Base-by-base conservation (phyloP, 192 early-diverging fungal species). In the Coemansia sp. region DNA sequence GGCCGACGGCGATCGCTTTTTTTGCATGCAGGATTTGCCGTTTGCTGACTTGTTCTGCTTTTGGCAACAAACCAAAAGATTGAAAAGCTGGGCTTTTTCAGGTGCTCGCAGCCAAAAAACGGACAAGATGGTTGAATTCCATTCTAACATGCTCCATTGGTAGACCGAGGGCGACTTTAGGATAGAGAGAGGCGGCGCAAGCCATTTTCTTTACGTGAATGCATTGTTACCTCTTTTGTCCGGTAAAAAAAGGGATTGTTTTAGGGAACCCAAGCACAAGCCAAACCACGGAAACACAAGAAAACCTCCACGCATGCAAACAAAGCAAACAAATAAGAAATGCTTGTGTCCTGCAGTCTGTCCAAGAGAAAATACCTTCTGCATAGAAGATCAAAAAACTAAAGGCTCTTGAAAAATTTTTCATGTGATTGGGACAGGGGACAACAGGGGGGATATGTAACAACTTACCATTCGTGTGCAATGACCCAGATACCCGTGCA, bases 401-500 rank as follows among this genome's bases (percentile, higher is more conserved):
- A n/a, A n/a, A 6, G 20, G 42, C 21, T 35, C 10, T 48, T 10
- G 28, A 42, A 23, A 40, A 25, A 45, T 3, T 25, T 23, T 13
- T 29, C 26, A 20, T 46, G 43, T 46, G 43, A 46, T 46, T 46
- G 18, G 20, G 43, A 13, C 25, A 21, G 21, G 12, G 25, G 26
- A 16, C 10, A 10, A 26, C 43, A 46, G 43, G n/a, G 4, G n/a
- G 6, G 7, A 46, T 6, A 46, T 6, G n/a, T 5, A 2, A 23
- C 25, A 34, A 68, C 76, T 45, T 79, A 79, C 77, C 95, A 98
- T 78, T 98, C 95, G 70, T 95, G 89, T 33, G 87, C 90, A 52
- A 90, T 80, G 20, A 94, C 92, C 95, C 95, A 98, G 43, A 95
- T 42, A 30, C 95, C 95, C 30, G 93, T 95, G 65, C 86, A 81